Conservation (phyloP, 2,329 filamentous ascomycete genomes). For the Reticulascus tulasneorum region DNA sequence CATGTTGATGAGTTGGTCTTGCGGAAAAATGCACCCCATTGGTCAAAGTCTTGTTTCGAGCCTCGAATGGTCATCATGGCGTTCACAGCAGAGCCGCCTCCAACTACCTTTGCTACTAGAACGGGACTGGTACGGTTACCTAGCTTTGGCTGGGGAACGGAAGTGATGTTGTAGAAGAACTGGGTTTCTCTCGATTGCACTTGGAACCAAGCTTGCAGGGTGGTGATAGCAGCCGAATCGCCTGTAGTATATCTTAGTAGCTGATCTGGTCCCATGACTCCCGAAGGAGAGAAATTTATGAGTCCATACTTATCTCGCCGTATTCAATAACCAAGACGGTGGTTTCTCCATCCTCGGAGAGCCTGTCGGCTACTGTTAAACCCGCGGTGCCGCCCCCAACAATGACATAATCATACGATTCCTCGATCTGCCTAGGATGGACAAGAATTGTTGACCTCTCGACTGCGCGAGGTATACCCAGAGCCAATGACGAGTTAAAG, state of each 20-base stretch:
- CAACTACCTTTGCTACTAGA: slow-evolving; percentile 8
- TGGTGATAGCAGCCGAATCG: too few relatives aligned
- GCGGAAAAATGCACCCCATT: slow-evolving; percentile 27
- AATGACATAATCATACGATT: slow-evolving; percentile 24
- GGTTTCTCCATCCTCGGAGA: slow-evolving; percentile 13
- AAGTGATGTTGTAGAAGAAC: too few relatives aligned
- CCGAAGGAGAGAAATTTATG: too few relatives aligned
- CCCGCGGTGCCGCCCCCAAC: slow-evolving; percentile 28
- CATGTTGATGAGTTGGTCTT: slow-evolving; percentile 21
- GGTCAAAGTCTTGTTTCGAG: slow-evolving; percentile 14
- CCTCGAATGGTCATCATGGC: slow-evolving; percentile 15
- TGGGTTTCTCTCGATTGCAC: too few relatives aligned
- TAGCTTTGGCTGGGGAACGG: slow-evolving; percentile 7
- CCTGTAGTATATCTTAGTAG: too few relatives aligned
- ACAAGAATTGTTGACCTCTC: too few relatives aligned
- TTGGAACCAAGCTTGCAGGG: too few relatives aligned
- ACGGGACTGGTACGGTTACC: slow-evolving; percentile 5
- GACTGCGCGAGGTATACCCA: too few relatives aligned
- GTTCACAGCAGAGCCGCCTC: slow-evolving; percentile 13
- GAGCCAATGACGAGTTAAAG: too few relatives aligned
- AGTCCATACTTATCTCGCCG: too few relatives aligned
- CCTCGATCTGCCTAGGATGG: slow-evolving; percentile 7
- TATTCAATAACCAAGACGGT: slow-evolving; percentile 8
- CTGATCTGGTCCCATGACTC: too few relatives aligned
- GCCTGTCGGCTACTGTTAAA: slow-evolving; percentile 27